Percentiles rank a stretch among this genome's conserved stretches.
Evolutionary conservation across 2,329 filamentous ascomycete genomes (phyloP).

Genomic region (Thielaviopsis musarum): DNA sequence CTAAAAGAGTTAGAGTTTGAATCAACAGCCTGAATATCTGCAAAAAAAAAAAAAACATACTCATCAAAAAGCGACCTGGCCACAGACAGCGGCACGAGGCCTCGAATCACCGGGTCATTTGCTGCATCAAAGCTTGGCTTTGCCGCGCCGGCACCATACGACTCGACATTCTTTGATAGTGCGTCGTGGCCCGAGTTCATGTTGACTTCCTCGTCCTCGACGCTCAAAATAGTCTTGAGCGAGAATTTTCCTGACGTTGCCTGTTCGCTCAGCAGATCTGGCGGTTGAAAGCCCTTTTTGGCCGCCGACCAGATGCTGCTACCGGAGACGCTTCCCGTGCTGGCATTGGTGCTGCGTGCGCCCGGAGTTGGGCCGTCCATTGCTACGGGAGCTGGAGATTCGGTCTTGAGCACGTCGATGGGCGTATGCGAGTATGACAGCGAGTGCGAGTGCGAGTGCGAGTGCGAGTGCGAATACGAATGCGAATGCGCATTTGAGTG

Average conservation of each 20-base stretch:
- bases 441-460: neutral
- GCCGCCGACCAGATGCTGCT: slow-evolving; percentile 6
- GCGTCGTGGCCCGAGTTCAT: neutral
- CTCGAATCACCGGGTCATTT: slow-evolving; percentile 2
- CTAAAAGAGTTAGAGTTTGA: slow-evolving; percentile 13
- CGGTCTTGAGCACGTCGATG: neutral
- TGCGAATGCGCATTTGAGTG: neutral
- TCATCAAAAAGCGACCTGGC: slow-evolving; percentile 5
- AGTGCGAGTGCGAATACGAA: neutral
- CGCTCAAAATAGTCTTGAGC: slow-evolving; percentile 19
- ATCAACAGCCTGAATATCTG: neutral
- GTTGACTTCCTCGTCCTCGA: slow-evolving; percentile 8
- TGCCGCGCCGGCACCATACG: neutral
- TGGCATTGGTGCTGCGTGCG: neutral
- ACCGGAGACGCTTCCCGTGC: neutral
- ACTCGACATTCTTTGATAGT: neutral
- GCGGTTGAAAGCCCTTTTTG: slow-evolving; percentile 18
- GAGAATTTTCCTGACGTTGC: slow-evolving; percentile 21
- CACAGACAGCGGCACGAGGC: neutral
- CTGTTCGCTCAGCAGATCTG: slow-evolving; percentile 20
- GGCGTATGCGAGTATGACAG: neutral
- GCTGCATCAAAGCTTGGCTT: neutral
- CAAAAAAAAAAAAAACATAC: neutral
- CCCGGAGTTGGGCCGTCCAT: neutral
- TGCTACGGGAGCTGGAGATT: neutral